phyloP scores from a whole-genome alignment of 805 yeast genomes.

The Schwanniomyces occidentalis region DNA sequence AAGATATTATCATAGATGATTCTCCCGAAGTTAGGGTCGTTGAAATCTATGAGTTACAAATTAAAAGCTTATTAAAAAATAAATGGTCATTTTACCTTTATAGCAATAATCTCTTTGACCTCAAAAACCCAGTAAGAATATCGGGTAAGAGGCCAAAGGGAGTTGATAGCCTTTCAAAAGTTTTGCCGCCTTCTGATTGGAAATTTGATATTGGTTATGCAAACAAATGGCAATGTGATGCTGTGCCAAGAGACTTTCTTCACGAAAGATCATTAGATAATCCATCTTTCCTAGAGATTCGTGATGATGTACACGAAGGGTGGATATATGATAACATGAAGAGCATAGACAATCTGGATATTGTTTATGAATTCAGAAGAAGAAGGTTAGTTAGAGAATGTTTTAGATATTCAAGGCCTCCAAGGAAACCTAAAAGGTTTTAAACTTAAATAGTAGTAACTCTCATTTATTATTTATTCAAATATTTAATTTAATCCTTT shows the following conservation, averaged over 20 bases:
- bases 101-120: constrained; percentile 56
- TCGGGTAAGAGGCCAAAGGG: constrained; percentile 66
- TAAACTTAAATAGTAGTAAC: no score
- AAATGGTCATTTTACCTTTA: constrained; percentile 64
- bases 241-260: constrained; percentile 53
- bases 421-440: constrained; percentile 9
- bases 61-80: constrained; percentile 57
- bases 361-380: constrained; percentile 53
- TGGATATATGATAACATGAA: constrained; percentile 50
- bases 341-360: constrained; percentile 25
- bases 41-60: constrained; percentile 76
- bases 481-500: no score
- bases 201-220: constrained; percentile 53
- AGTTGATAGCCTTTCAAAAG: constrained; percentile 49
- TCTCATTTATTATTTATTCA: no score
- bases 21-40: constrained; percentile 60
- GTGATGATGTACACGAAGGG: constrained; percentile 36
- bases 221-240: constrained; percentile 67
- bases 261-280: constrained; percentile 39
- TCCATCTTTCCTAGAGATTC: constrained; percentile 14
- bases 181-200: constrained; percentile 76
- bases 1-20: constrained; percentile 69
- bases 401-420: constrained; percentile 40
- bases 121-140: constrained; percentile 38
- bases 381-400: constrained; percentile 57